phyloP scores from a whole-genome alignment of 305 asterid genomes.

The Coffea humblotiana region DNA sequence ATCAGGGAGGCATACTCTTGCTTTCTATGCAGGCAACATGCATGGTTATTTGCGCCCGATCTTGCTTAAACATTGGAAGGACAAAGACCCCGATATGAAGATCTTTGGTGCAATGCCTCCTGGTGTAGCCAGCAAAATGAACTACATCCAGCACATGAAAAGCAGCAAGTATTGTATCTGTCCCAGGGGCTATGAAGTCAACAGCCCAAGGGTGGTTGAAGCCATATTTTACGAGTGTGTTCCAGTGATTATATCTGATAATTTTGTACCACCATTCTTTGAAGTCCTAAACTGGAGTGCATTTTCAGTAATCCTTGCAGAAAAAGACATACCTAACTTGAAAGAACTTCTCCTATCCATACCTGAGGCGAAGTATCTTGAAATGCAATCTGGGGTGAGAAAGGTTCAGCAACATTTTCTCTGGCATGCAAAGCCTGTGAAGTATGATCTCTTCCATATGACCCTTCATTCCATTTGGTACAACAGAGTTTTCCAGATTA shows the following conservation, averaged over 20 bases:
- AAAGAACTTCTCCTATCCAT: constrained; percentile 46
- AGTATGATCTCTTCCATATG: constrained; percentile 32
- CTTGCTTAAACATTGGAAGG: constrained; percentile 44
- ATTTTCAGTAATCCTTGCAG: constrained; percentile 51
- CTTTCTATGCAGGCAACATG: constrained; percentile 81
- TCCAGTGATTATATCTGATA: constrained; percentile 67
- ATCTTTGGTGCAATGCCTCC: constrained; percentile 38
- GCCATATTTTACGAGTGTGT: constrained; percentile 56
- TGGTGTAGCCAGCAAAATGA: constrained; percentile 9
- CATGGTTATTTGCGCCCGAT: constrained; percentile 71
- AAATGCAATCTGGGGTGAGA: constrained; percentile 24
- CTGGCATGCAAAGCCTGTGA: constrained; percentile 32
- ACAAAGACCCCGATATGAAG: constrained; percentile 65
- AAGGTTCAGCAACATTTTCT: constrained; percentile 33
- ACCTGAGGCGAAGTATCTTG: constrained; percentile 41
- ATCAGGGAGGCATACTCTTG: constrained; percentile 47
- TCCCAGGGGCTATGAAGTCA: constrained; percentile 69
- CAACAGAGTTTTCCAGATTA: constrained; percentile 50
- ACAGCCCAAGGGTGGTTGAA: constrained; percentile 75
- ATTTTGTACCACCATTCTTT: constrained; percentile 66
- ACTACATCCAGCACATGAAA: constrained; percentile 56
- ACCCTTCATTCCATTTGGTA: constrained; percentile 38
- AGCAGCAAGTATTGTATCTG: constrained; percentile 77
- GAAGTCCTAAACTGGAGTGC: constrained; percentile 59
- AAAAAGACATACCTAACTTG: constrained; percentile 56